These are phyloP conservation scores for Petunia axillaris DNA, from an alignment of 257 asterid genomes.

Conservation along the genomic window DNA sequence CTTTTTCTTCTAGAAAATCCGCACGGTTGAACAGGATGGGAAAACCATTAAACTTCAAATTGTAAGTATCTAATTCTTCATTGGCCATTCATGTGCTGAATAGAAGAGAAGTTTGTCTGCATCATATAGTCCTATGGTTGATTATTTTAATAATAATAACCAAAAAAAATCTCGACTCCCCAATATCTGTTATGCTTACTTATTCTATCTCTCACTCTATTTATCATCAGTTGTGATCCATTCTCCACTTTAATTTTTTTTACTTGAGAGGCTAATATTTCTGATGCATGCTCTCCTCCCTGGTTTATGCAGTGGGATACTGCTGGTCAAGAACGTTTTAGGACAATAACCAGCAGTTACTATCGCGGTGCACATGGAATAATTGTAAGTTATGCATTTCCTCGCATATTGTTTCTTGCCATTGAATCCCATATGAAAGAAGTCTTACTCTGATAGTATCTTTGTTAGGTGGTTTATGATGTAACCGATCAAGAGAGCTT, in stretches of 20 bases:
- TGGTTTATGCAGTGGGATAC: constrained; percentile 76
- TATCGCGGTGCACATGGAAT: constrained; percentile 97
- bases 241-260: not conserved
- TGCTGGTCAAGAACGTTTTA: constrained; percentile 95
- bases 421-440: constrained; percentile 2
- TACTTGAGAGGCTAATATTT: constrained; percentile 8
- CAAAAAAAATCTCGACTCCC: not conserved
- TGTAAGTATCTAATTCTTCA: constrained; percentile 50
- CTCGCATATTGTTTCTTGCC: not conserved
- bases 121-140: not conserved
- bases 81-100: not conserved
- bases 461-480: constrained; percentile 78
- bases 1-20: constrained; percentile 65
- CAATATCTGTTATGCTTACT: not conserved
- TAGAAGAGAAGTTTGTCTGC: not conserved
- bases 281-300: not conserved
- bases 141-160: not conserved
- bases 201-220: not conserved
- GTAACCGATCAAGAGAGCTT: constrained; percentile 93
- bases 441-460: constrained; percentile 25
- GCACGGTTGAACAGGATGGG: constrained; percentile 93
- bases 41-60: constrained; percentile 92
- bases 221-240: not conserved
- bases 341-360: constrained; percentile 96
- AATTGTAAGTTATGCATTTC: constrained; percentile 58